phyloP scores from a whole-genome alignment of 768 basidiomycete species.

The Collybiopsis luxurians region DNA sequence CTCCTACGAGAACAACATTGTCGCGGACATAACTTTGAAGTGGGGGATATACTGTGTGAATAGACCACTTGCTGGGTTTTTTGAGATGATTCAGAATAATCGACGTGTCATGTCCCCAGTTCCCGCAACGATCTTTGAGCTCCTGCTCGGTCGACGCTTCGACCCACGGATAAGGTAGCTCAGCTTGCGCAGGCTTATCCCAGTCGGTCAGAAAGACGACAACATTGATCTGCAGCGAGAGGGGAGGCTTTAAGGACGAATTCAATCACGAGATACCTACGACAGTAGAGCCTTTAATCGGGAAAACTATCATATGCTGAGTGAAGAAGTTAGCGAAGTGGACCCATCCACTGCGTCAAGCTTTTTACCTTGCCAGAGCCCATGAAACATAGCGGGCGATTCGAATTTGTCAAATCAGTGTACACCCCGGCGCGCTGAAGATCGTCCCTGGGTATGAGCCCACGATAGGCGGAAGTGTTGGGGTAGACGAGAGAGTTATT shows the following conservation, averaged over 20 bases:
- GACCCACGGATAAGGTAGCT: slow-evolving; percentile 40
- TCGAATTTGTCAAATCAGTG: slow-evolving; percentile 30
- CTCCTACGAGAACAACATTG: slow-evolving; percentile 50
- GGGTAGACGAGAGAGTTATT: slow-evolving; percentile 35
- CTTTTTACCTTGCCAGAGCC: slow-evolving; percentile 43
- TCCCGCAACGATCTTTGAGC: slow-evolving; percentile 38
- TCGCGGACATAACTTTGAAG: slow-evolving; percentile 41
- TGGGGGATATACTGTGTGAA: slow-evolving; percentile 47
- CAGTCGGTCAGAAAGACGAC: slow-evolving; percentile 39
- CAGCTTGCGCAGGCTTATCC: slow-evolving; percentile 22
- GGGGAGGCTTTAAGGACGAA: not conserved
- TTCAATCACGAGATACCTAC: slow-evolving; percentile 25
- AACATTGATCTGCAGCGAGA: slow-evolving; percentile 38
- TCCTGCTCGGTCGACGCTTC: slow-evolving; percentile 37
- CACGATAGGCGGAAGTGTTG: slow-evolving; percentile 48
- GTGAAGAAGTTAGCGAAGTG: slow-evolving; percentile 6
- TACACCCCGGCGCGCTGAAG: slow-evolving; percentile 43
- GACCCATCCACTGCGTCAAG: not conserved
- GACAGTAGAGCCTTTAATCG: slow-evolving; percentile 39
- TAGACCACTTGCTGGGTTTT: slow-evolving; percentile 48
- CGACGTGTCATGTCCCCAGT: slow-evolving; percentile 44
- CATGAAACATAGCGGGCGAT: slow-evolving; percentile 38
- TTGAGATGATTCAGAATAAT: slow-evolving; percentile 40
- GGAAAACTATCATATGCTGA: slow-evolving; percentile 54
- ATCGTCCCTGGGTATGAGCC: slow-evolving; percentile 37